Base-by-base conservation (phyloP, 1,284 basidiomycete genomes). In the Puccinia brachypodii region DNA sequence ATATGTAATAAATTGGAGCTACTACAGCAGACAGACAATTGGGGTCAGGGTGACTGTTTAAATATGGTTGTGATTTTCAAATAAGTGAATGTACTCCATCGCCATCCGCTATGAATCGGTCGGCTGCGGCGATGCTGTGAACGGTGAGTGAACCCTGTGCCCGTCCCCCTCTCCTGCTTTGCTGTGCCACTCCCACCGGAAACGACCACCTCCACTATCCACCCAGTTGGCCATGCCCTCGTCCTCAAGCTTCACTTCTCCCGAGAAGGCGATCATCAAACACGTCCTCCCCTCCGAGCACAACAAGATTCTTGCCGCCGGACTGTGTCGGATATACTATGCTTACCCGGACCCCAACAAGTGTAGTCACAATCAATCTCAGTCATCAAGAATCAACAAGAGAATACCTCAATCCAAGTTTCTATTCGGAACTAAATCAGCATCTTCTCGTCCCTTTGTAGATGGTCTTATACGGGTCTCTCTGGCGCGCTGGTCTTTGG, bases 271-370 rank as follows among this genome's bases (percentile, higher is more conserved):
- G 16, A 79, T 72, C 66, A 79, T 79, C 66, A 79, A 79, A 56
- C 64, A 79, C 16, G 31, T 36, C 0, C 58, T 79, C 13, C 66
- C 66, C 13, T 56, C 77, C 9, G 50, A 71, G 60, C 64, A 71
- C 36, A 16, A 87, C 86, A 96, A 95, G 89, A 94, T 96, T 84
- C 86, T 91, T 78, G 90, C 88, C 56, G 94, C 93, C 25, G 91
- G 92, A 0, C 89, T 94, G 53, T 93, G 91, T 8, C 90, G 95
- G 71, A 90, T 98, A 82, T 98, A 96, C 88, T 94, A 94, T 87
- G 93, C 93, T 0, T 79, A 72, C 53, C 77, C 93, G 44, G 88
- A 91, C 84, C 92, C 90, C 1, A 60, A 71, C 50, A 71, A 60
- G 77, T 79, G 36, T 42, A 60, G 47, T 66, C 16, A 69, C 58